Conservation (phyloP, 2,329 filamentous ascomycete genomes). For the Botrytis squamosa region DNA sequence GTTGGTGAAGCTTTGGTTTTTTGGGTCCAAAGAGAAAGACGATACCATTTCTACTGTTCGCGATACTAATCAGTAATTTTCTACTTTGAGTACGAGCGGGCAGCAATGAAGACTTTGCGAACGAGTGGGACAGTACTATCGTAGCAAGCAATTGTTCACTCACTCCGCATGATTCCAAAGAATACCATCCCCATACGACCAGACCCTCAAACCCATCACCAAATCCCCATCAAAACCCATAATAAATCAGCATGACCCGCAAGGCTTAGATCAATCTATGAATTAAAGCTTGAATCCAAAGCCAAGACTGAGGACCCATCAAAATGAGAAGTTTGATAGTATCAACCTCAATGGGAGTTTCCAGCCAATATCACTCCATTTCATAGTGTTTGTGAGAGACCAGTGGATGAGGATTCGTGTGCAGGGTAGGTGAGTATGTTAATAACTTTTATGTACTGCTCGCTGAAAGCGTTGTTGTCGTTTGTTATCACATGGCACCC, state of each 20-base stretch:
- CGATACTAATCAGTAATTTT: not conserved
- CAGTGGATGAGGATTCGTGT: not conserved
- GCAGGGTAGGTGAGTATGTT: not conserved
- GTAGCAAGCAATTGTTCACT: not conserved
- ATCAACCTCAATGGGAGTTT: not conserved
- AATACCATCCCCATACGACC: not conserved
- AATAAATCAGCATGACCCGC: not conserved
- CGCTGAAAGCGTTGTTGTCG: not conserved
- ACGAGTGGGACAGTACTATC: not conserved
- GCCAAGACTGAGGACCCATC: not conserved
- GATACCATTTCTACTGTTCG: not conserved
- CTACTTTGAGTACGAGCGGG: no score
- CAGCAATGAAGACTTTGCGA: not conserved
- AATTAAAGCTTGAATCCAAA: not conserved
- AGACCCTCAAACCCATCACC: not conserved
- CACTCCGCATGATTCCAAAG: not conserved
- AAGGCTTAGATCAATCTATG: not conserved
- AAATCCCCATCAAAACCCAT: not conserved
- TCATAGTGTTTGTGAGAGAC: not conserved
- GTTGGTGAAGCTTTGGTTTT: no score
- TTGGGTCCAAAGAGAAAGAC: not conserved
- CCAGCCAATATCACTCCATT: not conserved
- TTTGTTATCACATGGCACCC: not conserved
- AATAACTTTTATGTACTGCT: not conserved
- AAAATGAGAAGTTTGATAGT: not conserved